phyloP scores from a whole-genome alignment of 148 eudicot species.

The Polygonum maritimum region DNA sequence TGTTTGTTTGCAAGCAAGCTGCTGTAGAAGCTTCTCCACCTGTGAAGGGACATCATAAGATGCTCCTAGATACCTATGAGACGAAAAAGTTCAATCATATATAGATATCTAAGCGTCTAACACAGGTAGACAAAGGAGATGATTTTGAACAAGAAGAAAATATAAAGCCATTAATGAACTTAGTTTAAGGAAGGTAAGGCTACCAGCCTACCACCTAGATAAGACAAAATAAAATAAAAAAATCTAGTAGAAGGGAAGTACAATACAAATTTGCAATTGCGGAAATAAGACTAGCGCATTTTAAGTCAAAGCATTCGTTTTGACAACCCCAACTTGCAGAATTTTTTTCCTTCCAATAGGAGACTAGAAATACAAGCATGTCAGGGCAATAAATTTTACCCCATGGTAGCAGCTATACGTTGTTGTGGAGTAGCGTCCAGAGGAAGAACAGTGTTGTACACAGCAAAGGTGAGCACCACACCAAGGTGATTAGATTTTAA shows the following conservation, averaged over 20 bases:
- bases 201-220: no score
- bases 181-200: no score
- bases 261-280: no score
- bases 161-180: no score
- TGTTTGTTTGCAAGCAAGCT: conserved; percentile 67
- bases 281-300: neutral
- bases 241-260: no score
- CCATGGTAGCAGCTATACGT: conserved; percentile 72
- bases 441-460: conserved; percentile 54
- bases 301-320: neutral
- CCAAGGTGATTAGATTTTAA: conserved; percentile 86
- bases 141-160: no score
- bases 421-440: conserved; percentile 60
- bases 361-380: neutral
- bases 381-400: conserved; percentile 33
- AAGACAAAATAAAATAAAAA: no score
- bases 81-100: neutral
- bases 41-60: conserved; percentile 28
- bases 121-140: neutral
- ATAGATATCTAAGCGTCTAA: neutral
- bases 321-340: neutral
- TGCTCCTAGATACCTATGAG: neutral
- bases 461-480: conserved; percentile 91
- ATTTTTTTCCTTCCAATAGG: neutral
- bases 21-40: conserved; percentile 63